Conservation (phyloP, 2,329 filamentous ascomycete genomes). For the Fusarium phyllophilum region DNA sequence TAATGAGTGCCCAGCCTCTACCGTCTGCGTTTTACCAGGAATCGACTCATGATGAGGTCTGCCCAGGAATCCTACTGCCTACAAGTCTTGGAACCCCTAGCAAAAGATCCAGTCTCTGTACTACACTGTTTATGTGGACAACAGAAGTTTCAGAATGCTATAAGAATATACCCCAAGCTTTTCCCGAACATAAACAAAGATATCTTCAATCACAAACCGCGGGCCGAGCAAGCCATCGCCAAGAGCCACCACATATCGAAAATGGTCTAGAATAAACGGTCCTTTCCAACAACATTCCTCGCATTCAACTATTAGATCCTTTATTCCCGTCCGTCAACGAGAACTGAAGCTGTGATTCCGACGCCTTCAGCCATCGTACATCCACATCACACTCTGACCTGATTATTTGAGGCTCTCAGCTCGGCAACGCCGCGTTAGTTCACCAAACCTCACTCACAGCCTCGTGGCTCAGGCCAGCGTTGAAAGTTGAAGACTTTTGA, state of each 20-base stretch:
- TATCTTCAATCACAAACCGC: neutral
- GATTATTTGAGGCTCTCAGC: neutral
- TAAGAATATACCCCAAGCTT: neutral
- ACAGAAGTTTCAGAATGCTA: neutral
- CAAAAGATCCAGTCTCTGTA: neutral
- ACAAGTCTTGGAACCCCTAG: neutral
- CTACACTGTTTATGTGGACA: neutral
- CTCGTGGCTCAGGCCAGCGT: neutral
- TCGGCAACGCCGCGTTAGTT: neutral
- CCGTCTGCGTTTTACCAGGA: neutral
- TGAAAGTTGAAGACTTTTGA: neutral
- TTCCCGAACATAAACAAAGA: neutral
- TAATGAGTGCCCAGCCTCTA: neutral
- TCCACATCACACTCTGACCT: neutral
- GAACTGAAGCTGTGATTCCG: neutral
- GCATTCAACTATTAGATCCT: too few relatives aligned
- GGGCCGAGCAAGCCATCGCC: neutral
- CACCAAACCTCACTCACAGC: neutral
- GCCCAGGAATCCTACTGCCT: slow-evolving; percentile 1
- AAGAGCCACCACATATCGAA: neutral
- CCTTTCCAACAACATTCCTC: neutral
- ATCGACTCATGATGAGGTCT: slow-evolving; percentile 15
- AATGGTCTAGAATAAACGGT: neutral
- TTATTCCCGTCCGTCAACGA: neutral
- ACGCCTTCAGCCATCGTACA: neutral